Conservation (phyloP, 352 stramenopile genomes). For the Ophiocytium majus region DNA sequence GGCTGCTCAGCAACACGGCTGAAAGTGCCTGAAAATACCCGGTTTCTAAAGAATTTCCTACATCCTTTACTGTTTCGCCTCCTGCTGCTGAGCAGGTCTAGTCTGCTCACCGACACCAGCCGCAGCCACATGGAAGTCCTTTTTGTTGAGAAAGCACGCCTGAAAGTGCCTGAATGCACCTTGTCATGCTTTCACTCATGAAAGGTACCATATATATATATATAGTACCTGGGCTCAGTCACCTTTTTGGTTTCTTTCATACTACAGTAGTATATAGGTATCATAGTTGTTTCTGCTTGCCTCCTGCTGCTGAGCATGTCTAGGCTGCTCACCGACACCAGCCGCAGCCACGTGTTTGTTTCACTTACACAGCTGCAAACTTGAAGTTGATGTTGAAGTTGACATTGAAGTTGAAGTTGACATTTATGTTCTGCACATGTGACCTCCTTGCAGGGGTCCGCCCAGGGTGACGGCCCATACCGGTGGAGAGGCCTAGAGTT, state of each 20-base stretch:
- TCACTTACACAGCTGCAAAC: not conserved
- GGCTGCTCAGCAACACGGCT: too few relatives aligned
- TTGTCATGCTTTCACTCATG: not conserved
- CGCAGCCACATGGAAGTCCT: not conserved
- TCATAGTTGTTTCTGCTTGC: too few relatives aligned
- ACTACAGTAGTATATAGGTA: too few relatives aligned
- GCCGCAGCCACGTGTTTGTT: not conserved
- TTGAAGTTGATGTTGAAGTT: not conserved
- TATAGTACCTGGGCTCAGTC: too few relatives aligned
- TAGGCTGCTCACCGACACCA: not conserved
- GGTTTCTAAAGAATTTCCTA: too few relatives aligned
- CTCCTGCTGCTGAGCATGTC: not conserved
- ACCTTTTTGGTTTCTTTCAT: too few relatives aligned
- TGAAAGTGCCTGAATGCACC: not conserved
- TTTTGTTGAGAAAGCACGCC: not conserved
- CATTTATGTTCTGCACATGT: not conserved
- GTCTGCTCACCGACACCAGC: not conserved
- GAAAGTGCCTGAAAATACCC: too few relatives aligned
- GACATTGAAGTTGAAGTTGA: not conserved
- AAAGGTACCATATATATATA: not conserved
- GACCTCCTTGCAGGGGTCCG: too few relatives aligned
- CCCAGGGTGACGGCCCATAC: too few relatives aligned
- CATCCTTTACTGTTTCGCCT: too few relatives aligned
- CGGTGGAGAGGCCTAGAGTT: too few relatives aligned
- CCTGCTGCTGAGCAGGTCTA: not conserved